These are phyloP conservation scores for Eucalyptus viminalis DNA, from an alignment of 345 rosid species.

Conservation along the genomic window DNA sequence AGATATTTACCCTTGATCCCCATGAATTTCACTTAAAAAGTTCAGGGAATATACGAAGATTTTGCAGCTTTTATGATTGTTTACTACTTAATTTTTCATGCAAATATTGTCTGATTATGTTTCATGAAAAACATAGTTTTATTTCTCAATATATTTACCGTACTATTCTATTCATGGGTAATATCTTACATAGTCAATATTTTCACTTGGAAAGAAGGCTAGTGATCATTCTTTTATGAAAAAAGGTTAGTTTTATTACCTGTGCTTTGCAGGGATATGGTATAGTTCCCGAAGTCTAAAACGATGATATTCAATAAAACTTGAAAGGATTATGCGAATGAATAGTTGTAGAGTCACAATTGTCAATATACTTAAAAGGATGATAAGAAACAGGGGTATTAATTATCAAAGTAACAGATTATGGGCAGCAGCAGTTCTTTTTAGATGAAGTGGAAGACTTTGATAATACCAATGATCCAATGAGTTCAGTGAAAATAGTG, in stretches of 20 bases:
- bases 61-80: not conserved
- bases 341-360: no score
- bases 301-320: no score
- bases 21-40: not conserved
- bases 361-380: no score
- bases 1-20: not conserved
- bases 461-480: no score
- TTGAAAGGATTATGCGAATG: no score
- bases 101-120: not conserved
- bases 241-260: not conserved
- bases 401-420: no score
- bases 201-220: not conserved
- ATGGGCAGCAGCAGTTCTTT: no score
- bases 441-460: no score
- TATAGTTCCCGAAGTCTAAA: not conserved
- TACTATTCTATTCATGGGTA: not conserved
- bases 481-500: no score
- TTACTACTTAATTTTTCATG: not conserved
- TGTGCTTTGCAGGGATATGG: not conserved
- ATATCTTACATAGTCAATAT: not conserved
- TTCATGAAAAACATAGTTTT: not conserved
- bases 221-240: not conserved
- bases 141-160: not conserved
- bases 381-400: no score
- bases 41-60: not conserved